Base-by-base conservation (phyloP, 2,329 filamentous ascomycete species). In the Alternaria rosae region DNA sequence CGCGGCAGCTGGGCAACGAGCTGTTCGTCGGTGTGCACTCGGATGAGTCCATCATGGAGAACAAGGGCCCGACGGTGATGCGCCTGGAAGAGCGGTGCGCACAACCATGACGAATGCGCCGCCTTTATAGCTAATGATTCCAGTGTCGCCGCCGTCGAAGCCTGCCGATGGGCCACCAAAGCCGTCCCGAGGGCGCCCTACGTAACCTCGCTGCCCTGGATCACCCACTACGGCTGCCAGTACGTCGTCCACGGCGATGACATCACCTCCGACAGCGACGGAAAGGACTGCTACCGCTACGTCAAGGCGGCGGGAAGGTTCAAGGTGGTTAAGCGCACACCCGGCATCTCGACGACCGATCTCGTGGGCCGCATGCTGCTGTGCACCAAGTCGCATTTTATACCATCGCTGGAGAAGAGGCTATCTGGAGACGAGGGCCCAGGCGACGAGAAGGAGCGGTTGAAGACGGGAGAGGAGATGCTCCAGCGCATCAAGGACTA, bases 21-120 rank as follows among this genome's bases (percentile, higher is more conserved):
- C 88, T 99, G 51, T 90, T 92, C 69, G 93, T 97, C 35, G 95
- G 95, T 62, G 91, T 99, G 54, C 95, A 99, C 83, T 97, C 93
- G 4, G 95, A 99, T 78, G 93, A 97, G 81, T 91, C 92, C 54
- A 99, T 99, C 73, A 85, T 97, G 70, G 92, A 94, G 76, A 97
- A 99, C 84, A 99, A 99, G 82, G 95, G 95, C 7, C 95, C 95
- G 1, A 97, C 94, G 0, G 95, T 99, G 71, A 99, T 99, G 95
- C 94, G 88, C 59, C 85, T 98, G 59, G 86, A 90, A 70, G 95
- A 99, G 86, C 90, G 94, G 90, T 86, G 71, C 65, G 80, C 67
- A 78, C 48, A 10, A 62, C 59, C 65, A 57, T 20, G n/a, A 30
- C 25, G 32, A 9, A 30, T 48, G 4, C 20, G 17, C 28, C 13